phyloP scores from a whole-genome alignment of 2,329 filamentous ascomycete genomes.

The Metarhizium guizhouense region DNA sequence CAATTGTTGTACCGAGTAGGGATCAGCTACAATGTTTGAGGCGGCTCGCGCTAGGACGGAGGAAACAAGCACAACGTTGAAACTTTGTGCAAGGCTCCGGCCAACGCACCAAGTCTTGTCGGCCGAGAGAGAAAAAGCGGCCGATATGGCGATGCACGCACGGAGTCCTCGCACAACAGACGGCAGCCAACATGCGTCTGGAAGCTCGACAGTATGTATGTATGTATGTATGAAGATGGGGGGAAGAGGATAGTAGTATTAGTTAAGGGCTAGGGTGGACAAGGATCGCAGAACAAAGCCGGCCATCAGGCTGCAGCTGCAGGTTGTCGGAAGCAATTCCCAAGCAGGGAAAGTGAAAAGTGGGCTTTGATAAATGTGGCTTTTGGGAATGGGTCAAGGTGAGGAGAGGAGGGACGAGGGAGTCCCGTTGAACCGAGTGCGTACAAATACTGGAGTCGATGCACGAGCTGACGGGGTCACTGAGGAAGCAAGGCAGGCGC shows the following conservation, averaged over 20 bases:
- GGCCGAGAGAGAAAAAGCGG: neutral
- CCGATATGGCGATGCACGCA: neutral
- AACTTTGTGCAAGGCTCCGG: neutral
- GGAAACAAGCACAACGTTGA: neutral
- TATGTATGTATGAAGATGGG: neutral
- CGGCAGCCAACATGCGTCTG: neutral
- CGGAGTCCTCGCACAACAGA: neutral
- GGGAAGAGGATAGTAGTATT: neutral
- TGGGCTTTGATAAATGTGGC: neutral
- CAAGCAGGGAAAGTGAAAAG: neutral
- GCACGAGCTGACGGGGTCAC: neutral
- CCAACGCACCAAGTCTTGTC: neutral
- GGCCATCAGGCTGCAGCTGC: neutral
- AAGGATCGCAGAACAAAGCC: neutral
- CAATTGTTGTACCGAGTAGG: neutral
- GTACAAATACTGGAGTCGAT: too few species aligned
- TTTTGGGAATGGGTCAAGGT: neutral
- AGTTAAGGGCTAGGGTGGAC: neutral
- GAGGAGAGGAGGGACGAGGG: too few species aligned
- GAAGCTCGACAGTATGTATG: neutral
- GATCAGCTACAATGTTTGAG: neutral
- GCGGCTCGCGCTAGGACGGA: neutral
- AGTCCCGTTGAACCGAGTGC: too few species aligned
- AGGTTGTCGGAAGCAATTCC: neutral
- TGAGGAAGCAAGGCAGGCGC: neutral